Evolutionary conservation across 768 basidiomycete species (phyloP).

Genomic region (Phaeotremella fagi): DNA sequence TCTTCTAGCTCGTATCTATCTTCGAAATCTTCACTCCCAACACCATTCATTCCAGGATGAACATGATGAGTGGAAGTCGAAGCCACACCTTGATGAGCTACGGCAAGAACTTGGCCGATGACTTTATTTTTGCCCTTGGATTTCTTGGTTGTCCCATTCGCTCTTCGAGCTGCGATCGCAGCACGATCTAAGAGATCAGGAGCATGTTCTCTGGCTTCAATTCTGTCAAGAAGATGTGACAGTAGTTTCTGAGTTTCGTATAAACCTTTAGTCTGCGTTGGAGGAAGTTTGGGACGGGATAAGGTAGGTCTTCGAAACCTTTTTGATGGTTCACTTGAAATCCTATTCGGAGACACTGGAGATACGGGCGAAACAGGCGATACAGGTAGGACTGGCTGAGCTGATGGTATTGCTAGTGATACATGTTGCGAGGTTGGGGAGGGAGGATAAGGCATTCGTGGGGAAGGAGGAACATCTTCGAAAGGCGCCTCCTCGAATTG

Average conservation of each 20-base stretch:
- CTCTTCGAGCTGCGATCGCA: conserved; percentile 52
- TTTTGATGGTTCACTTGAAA: conserved; percentile 2
- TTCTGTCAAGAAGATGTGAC: conserved; percentile 60
- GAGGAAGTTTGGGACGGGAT: conserved; percentile 9
- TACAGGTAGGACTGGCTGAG: conserved; percentile 7
- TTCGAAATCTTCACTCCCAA: conserved; percentile 20
- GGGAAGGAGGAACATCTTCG: conserved; percentile 4
- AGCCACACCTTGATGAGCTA: background rate
- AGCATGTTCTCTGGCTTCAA: conserved; percentile 54
- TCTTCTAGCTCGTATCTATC: conserved; percentile 10
- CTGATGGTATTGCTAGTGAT: conserved; percentile 12
- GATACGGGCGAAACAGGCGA: conserved; percentile 16
- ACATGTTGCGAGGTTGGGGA: conserved; percentile 4
- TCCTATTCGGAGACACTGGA: conserved; percentile 6
- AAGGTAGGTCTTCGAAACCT: conserved; percentile 24
- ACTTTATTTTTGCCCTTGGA: conserved; percentile 9
- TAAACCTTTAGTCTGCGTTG: conserved; percentile 17
- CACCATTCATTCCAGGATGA: conserved; percentile 7
- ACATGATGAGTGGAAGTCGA: conserved; percentile 9
- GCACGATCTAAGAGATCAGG: conserved; percentile 45
- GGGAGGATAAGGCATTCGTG: conserved; percentile 4
- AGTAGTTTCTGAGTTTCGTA: conserved; percentile 67
- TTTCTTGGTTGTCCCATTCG: conserved; percentile 28
- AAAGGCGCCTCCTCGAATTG: conserved; percentile 3
- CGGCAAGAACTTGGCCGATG: background rate